Evolutionary conservation across 257 asterid species (phyloP).

Genomic region (Primulina huaijiensis): DNA sequence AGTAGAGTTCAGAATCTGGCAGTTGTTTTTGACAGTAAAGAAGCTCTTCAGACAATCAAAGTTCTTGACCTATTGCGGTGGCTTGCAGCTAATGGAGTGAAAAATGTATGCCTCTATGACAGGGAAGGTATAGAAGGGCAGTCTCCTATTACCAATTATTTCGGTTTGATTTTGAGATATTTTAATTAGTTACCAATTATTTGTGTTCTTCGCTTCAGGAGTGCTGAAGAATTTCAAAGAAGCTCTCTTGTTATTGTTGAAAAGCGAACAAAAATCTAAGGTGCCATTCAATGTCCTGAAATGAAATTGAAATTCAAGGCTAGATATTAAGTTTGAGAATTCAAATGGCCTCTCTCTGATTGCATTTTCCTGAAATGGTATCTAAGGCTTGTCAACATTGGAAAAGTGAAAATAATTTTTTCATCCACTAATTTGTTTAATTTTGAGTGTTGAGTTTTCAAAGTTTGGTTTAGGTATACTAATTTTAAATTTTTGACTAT

Average conservation of each 20-base stretch:
- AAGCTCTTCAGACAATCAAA: conserved; percentile 65
- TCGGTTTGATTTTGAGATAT: background rate
- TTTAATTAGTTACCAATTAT: no score
- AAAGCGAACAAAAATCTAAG: conserved; percentile 40
- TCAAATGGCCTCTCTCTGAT: no score
- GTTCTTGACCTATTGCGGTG: conserved; percentile 69
- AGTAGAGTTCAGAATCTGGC: conserved; percentile 77
- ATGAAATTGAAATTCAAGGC: background rate
- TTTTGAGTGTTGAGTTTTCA: no score
- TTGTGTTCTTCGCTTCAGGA: conserved; percentile 44
- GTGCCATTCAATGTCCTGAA: conserved; percentile 20
- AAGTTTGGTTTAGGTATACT: no score
- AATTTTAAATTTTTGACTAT: no score
- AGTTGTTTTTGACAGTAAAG: conserved; percentile 84
- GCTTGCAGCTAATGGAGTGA: conserved; percentile 65
- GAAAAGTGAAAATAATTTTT: no score
- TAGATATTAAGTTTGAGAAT: background rate
- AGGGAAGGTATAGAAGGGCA: conserved; percentile 55
- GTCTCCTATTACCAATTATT: background rate
- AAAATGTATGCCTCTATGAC: conserved; percentile 78
- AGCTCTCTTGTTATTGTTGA: conserved; percentile 47
- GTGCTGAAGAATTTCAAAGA: conserved; percentile 73
- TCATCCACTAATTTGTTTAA: no score
- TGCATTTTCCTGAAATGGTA: background rate
- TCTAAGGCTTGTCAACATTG: no score